Evolutionary conservation across 768 basidiomycete genomes (phyloP).

Genomic region (Amanita brunnescens): DNA sequence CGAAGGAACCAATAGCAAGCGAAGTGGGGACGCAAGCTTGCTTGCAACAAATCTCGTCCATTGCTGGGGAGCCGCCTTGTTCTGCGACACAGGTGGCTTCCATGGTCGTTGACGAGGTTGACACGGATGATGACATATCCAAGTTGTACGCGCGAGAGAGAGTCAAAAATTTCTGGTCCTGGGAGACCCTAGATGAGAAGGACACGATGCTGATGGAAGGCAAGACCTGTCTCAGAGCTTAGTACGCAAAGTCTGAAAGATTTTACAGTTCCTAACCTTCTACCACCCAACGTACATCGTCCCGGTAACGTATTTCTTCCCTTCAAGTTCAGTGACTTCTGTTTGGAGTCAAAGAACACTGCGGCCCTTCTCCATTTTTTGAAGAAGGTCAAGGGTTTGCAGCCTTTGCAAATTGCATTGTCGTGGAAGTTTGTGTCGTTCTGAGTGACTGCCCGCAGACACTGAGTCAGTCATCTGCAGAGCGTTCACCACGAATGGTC

Average conservation of each 20-base stretch:
- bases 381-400: slow-evolving; percentile 49
- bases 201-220: slow-evolving; percentile 6
- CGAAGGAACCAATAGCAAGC: not conserved
- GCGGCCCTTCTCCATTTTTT: slow-evolving; percentile 23
- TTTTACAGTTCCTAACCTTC: slow-evolving; percentile 1
- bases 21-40: not conserved
- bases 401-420: slow-evolving; percentile 48
- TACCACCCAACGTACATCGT: slow-evolving; percentile 1
- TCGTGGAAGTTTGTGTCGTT: slow-evolving; percentile 54
- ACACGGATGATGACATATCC: not conserved
- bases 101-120: not conserved
- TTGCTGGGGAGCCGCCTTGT: not conserved
- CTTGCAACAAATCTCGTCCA: not conserved
- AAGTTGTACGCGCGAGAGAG: not conserved
- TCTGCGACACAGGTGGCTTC: not conserved
- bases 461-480: slow-evolving; percentile 19
- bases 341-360: not conserved
- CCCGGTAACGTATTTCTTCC: not conserved
- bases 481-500: slow-evolving; percentile 39
- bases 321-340: not conserved
- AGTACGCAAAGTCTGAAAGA: not conserved
- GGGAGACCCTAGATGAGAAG: slow-evolving; percentile 1
- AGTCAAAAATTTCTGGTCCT: not conserved
- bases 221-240: not conserved
- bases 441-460: not conserved